Evolutionary conservation across 345 rosid genomes (phyloP), one percentile per base, ranked within the genome.

Genomic region (Eucalyptus sp.): DNA sequence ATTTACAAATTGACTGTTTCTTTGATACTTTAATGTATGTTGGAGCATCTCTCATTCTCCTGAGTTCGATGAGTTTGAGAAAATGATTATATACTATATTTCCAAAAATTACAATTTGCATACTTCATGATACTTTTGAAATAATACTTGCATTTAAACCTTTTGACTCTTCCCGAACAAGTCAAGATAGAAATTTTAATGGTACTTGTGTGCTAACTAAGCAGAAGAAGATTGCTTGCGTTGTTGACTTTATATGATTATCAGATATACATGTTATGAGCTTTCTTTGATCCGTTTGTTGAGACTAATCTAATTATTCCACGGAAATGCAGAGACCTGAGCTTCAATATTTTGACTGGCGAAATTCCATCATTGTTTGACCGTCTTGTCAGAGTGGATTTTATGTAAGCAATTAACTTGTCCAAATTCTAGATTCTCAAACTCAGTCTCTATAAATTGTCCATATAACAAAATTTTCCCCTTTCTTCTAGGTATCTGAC

Each of bases 341-440:
- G 97, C 91, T 96, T 94, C 90, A 97, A 97, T 89, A 93, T 90
- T 88, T 89, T 97, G 89, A 95, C 92, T 24, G 97, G 98, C 87
- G 92, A 92, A 92, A 92, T 97, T 93, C 98, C 98, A 8, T 6
- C 90, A 60, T 91, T 96, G 22, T 97, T 96, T 89, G 84, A 80
- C 56, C 86, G 88, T 14, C 86, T 94, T 89, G 89, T 88, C 86
- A 96, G 93, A 94, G 93, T 91, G 22, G 96, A 97, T 90, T 96
- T 95, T 92, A 88, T 96, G 98, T 97, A 93, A 93, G 99, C 89
- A 87, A 58, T 48, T 76, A 86, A 29, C 84, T 88, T 17, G 48
- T 50, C 29, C 13, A 1, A 88, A 46, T 52, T 41, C 64, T 44
- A 46, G 37, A 60, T 86, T 56, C 31, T 54, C 60, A n/a, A 46